A percentile compares a stretch with the other conserved stretches of the same genome.
Evolutionary conservation across 345 rosid genomes (phyloP).

Genomic region (Eucalyptus melliodora): DNA sequence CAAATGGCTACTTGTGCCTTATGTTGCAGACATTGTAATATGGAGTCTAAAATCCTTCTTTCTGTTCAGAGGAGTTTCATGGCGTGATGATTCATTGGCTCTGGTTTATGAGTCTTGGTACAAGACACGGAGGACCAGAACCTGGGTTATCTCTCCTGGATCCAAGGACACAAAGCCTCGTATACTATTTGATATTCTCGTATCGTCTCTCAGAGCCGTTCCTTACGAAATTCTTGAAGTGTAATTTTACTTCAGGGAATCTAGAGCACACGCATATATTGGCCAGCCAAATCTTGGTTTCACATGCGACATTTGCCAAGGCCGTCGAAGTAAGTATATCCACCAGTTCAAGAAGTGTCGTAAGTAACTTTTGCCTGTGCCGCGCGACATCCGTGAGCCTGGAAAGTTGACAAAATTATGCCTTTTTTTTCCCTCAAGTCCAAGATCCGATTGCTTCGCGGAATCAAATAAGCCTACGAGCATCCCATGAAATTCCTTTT

Average conservation of each 20-base stretch:
- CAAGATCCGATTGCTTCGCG: not conserved
- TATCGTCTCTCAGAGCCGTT: too few species aligned
- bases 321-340: not conserved
- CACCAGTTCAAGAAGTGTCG: not conserved
- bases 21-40: not conserved
- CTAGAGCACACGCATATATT: too few species aligned
- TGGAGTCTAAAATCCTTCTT: not conserved
- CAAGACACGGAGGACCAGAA: not conserved
- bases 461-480: not conserved
- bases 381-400: not conserved
- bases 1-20: not conserved
- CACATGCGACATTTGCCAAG: not conserved
- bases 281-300: too few species aligned
- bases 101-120: not conserved
- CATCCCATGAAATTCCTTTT: not conserved
- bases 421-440: not conserved
- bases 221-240: too few species aligned
- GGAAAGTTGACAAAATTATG: not conserved
- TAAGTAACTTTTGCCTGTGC: not conserved
- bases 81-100: not conserved
- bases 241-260: too few species aligned
- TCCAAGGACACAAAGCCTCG: slow-evolving; percentile 53
- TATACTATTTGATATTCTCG: slow-evolving; percentile 50
- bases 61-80: slow-evolving; percentile 36
- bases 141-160: slow-evolving; percentile 17